Evolutionary conservation across 208 protist genomes (phyloP).

Genomic region (Leishmania guyanensis): DNA sequence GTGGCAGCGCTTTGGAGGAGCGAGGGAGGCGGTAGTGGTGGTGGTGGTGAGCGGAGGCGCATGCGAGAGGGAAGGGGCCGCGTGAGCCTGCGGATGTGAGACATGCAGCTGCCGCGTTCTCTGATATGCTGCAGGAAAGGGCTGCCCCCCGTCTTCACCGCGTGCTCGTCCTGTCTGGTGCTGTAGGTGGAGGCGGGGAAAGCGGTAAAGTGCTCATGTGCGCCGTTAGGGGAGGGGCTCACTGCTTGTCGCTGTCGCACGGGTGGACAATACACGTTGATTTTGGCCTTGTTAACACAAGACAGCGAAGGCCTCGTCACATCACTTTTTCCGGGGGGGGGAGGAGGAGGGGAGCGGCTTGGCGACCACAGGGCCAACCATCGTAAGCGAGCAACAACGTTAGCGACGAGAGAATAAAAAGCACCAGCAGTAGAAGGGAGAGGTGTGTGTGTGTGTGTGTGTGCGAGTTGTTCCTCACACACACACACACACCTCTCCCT

Average conservation of each 20-base stretch:
- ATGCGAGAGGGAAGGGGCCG: background rate
- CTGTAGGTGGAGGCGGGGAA: background rate
- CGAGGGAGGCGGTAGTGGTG: no score
- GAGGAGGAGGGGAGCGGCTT: background rate
- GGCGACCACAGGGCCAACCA: background rate
- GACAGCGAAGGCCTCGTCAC: background rate
- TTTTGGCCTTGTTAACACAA: background rate
- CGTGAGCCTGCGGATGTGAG: background rate
- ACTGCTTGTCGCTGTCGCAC: background rate
- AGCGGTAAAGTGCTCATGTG: background rate
- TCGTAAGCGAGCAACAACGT: background rate
- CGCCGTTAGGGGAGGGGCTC: background rate
- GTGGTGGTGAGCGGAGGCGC: background rate
- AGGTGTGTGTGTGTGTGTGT: no score
- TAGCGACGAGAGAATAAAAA: no score
- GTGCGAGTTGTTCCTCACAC: background rate
- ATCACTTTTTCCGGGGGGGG: background rate
- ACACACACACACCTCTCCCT: background rate
- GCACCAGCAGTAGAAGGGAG: background rate
- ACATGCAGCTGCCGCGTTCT: background rate
- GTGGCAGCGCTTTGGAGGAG: background rate
- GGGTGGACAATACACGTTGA: background rate
- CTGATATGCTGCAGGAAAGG: background rate
- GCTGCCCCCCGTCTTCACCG: no score
- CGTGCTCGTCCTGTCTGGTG: background rate